phyloP scores from a whole-genome alignment of 139 green algal species.

The Tetradesmus obliquus region DNA sequence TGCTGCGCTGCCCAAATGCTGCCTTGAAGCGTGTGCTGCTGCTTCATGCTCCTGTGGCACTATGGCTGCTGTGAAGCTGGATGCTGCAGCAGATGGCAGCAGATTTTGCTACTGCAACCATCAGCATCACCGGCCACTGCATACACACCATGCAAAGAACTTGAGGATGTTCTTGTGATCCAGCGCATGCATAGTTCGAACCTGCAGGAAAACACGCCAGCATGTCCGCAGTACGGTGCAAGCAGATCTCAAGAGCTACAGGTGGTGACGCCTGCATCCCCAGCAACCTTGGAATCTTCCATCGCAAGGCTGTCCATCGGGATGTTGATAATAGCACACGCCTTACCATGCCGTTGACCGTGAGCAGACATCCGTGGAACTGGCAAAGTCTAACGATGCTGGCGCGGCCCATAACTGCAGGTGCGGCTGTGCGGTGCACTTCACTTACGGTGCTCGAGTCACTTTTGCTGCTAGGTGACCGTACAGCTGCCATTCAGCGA shows the following conservation, averaged over 20 bases:
- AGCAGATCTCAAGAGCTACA: neutral
- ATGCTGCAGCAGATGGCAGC: neutral
- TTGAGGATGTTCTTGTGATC: constrained; percentile 91
- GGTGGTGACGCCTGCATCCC: too few relatives aligned
- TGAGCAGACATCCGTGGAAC: neutral
- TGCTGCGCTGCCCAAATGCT: neutral
- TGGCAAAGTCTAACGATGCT: neutral
- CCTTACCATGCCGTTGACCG: too few relatives aligned
- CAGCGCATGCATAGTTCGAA: constrained; percentile 88
- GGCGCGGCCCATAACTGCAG: neutral
- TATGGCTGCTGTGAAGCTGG: too few relatives aligned
- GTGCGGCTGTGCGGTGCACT: neutral
- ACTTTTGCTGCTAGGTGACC: neutral
- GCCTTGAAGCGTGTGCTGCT: neutral
- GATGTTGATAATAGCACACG: too few relatives aligned
- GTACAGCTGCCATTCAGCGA: neutral
- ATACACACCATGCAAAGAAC: constrained; percentile 90
- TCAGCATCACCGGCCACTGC: neutral
- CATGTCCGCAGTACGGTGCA: neutral
- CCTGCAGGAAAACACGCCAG: constrained; percentile 61
- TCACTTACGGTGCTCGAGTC: neutral
- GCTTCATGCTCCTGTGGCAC: neutral
- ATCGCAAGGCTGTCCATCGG: too few relatives aligned
- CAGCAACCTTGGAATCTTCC: too few relatives aligned
- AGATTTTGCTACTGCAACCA: neutral